Conservation (phyloP, 1,139 yeast genomes). For the Protomyces lactucae-debilis region DNA sequence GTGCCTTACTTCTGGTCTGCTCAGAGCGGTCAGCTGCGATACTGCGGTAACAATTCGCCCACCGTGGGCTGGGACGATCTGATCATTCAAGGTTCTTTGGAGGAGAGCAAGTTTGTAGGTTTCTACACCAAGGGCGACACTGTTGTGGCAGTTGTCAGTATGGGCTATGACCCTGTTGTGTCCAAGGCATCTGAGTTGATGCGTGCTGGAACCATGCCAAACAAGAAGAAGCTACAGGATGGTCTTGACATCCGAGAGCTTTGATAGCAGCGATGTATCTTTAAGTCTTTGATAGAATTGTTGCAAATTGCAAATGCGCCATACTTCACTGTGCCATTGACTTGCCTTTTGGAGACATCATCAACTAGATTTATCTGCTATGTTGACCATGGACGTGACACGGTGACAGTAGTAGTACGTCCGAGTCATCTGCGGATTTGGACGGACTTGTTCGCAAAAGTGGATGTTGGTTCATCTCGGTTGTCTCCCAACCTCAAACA, state of each 20-base stretch:
- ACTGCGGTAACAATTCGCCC: conserved; percentile 28
- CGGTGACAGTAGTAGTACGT: too few species aligned
- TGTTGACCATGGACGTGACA: too few species aligned
- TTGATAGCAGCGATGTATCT: too few species aligned
- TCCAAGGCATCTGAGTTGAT: conserved; percentile 27
- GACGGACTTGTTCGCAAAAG: too few species aligned
- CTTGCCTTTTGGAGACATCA: too few species aligned
- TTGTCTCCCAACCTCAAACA: too few species aligned
- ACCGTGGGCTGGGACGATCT: conserved; percentile 29
- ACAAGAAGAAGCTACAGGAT: conserved; percentile 27
- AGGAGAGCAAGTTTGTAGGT: conserved; percentile 28
- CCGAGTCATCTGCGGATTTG: too few species aligned
- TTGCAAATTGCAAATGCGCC: too few species aligned
- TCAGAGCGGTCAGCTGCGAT: conserved; percentile 29
- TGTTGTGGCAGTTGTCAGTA: conserved; percentile 28
- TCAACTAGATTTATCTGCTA: too few species aligned
- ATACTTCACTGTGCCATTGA: too few species aligned
- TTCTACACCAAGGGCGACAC: conserved; percentile 29
- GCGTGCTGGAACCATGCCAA: conserved; percentile 28
- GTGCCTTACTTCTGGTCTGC: conserved; percentile 31
- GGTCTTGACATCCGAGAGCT: conserved; percentile 26
- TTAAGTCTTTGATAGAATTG: too few species aligned
- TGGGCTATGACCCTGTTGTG: conserved; percentile 30
- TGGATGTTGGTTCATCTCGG: too few species aligned
- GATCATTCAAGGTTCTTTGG: conserved; percentile 26